Base-by-base conservation (phyloP, 306 rosid genomes). In the Heteromeles arbutifolia region DNA sequence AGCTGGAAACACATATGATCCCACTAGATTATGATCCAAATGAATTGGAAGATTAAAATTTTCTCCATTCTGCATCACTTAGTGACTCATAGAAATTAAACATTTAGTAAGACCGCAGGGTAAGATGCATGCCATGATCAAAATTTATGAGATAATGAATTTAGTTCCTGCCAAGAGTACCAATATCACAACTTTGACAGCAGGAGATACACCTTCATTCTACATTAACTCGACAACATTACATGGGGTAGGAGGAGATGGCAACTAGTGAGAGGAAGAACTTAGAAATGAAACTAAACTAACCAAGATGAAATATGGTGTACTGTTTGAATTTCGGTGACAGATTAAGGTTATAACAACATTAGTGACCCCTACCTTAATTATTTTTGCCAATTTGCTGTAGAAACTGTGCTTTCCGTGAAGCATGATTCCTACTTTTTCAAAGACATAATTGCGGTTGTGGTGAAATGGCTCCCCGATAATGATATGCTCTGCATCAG, bases 341-440 rank as follows among this genome's bases (percentile, higher is more conserved):
- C 64, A 32, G 54, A 22, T 28, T 28, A 28, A 54, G n/a, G 21
- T 63, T 11, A 4, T 74, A 65, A 39, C 44, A 54, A 41, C 26
- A 57, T 65, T 24, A 62, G 21, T n/a, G 65, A 77, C 25, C 56
- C 75, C 34, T 84, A 88, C 98, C 94, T 87, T 90, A 69, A 87
- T 70, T 79, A 90, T 73, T 43, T 77, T 81, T 53, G 88, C 81
- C 61, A 90, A 85, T 82, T 90, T 93, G 82, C 84, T 83, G 86
- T 88, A 90, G 87, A 93, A 93, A 79, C 86, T 85, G 70, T 29
- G 88, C 82, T 86, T 91, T 53, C 98, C 98, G 67, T 93, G 88
- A 70, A 91, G 97, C 96, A 93, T 84, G 85, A 93, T 70, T 74
- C 98, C 90, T 50, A 88, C 88, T 57, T 80, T 78, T 56, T 88